Evolutionary conservation across 495 filamentous ascomycete species (phyloP).

Genomic region (Cercophora newfieldiana): DNA sequence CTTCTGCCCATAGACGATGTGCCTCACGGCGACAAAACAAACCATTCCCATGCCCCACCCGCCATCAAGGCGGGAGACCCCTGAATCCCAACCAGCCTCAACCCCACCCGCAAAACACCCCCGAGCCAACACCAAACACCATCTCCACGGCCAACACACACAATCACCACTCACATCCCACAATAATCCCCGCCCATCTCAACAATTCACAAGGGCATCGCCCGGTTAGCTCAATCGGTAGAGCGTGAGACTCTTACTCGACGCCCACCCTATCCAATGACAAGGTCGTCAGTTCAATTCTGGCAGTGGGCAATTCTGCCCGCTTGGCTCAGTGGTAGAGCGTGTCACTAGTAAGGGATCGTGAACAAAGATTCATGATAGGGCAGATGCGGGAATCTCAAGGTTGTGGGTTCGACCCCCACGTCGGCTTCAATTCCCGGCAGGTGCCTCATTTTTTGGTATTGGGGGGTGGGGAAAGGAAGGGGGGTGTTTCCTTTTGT

Average conservation of each 20-base stretch:
- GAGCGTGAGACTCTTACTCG: constrained; percentile 76
- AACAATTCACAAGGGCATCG: constrained; percentile 1
- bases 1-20: background rate
- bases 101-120: background rate
- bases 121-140: background rate
- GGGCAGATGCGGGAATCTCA: background rate
- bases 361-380: background rate
- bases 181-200: background rate
- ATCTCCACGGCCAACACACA: background rate
- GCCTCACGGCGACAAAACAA: background rate
- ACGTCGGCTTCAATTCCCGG: background rate
- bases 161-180: background rate
- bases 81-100: background rate
- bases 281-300: background rate
- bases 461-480: background rate
- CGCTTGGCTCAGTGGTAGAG: background rate
- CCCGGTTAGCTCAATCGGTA: constrained; percentile 77
- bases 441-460: background rate
- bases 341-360: background rate
- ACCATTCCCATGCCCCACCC: background rate
- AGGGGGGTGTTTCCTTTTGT: background rate
- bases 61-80: background rate
- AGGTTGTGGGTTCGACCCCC: background rate
- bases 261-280: background rate
- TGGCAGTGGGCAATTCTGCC: background rate